Base-by-base conservation (phyloP, 768 basidiomycete species). In the Amanita inopinata region DNA sequence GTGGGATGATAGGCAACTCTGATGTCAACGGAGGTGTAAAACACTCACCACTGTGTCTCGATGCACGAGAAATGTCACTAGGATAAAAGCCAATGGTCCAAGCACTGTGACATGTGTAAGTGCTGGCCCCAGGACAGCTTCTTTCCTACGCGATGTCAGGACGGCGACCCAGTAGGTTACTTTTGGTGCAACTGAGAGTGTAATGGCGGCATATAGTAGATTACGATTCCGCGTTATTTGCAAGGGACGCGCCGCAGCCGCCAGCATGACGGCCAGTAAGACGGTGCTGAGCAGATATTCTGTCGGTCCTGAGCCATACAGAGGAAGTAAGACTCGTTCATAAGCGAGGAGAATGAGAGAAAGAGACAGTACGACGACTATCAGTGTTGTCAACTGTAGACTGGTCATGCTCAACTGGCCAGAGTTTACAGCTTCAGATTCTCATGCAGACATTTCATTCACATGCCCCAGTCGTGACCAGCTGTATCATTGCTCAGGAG, bases 131-230 rank as follows among this genome's bases (percentile, higher is more conserved):
- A 67, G 59, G 10, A 77, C 45, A 10, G 78, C 70, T 48, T 73
- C 66, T 18, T 61, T 63, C 51, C 60, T 57, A 49, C 79, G 70
- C 22, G 75, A 71, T 7, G 80, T 77, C 61, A 67, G 71, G 17
- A 73, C 70, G 23, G 77, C 72, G 15, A 74, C 60, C 74, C 76
- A 84, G 51, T 85, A 83, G 4, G 75, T 74, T n/a, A 76, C 67
- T 50, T 74, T 71, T 1, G 86, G 80, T 20, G 76, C 66, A 36
- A 63, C 43, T 37, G 69, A 62, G 25, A 76, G 55, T 20, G 67
- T 53, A 6, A 64, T 41, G 14, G 65, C 70, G 30, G 71, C 61
- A 46, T 57, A 54, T n/a, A 66, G 45, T 45, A 62, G 56, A 39
- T 54, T 62, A 39, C 52, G 47, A 22, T 53, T 56, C 9, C 47